Evolutionary conservation across 2,329 filamentous ascomycete species (phyloP), one percentile per base, ranked within the genome.

Genomic region (Ophiostoma sp.): DNA sequence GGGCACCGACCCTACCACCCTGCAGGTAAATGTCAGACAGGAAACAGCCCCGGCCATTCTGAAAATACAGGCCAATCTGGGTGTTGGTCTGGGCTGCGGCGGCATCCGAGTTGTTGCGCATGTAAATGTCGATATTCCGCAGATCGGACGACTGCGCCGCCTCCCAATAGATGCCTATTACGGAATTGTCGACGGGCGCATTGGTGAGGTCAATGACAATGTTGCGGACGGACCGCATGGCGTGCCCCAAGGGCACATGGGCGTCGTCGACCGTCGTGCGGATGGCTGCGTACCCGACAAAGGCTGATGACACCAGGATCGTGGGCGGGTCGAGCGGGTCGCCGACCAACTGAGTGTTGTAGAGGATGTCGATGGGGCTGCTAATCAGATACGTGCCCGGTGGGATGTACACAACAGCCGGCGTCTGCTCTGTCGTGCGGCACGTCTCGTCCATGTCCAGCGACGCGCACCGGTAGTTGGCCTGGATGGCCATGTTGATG

Each of bases 1-100:
- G 89, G 64, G 89, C 88, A 76, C 90, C 90, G 19, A 83, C 83
- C 2, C 84, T 84, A 75, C 89, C 88, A 72, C 88, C 88, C 75
- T 85, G 85, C 80, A 89, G 89, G 4, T 87, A 88, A 79, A 93
- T 85, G 78, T 93, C 90, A 0, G 77, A 75, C 66, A 81, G 71
- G 74, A 81, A 79, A 3, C 80, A 80, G 33, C 79, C 80, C 63
- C 80, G 80, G 6, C 80, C 80, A 36, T 39, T 70, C 42, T 71
- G 59, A 6, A 71, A 81, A 76, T 68, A 88, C 50, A 90, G 80
- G 31, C 88, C 89, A 2, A 85, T 83, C 50, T 89, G 87, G 28
- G 85, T 83, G n/a, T 86, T 89, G 7, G 85, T 85, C 36, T 39
- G 36, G 0, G 80, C 64, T 1, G 80, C 78, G 2, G 78, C 80